These are phyloP conservation scores for Coprinellus micaceus DNA, from an alignment of 768 basidiomycete genomes.

Conservation along the genomic window DNA sequence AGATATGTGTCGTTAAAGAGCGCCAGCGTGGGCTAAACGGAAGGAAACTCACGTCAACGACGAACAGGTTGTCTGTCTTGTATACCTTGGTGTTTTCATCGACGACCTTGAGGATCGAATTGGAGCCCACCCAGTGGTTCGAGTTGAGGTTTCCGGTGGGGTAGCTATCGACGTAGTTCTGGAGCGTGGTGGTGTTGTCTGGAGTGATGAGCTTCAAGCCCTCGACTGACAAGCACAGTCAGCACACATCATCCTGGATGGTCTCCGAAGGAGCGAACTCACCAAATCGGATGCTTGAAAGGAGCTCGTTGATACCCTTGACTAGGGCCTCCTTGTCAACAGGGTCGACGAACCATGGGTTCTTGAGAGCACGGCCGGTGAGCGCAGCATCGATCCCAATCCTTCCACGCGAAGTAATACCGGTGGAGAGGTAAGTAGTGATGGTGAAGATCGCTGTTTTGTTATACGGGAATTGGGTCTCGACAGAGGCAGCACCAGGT, in stretches of 20 bases:
- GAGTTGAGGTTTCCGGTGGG: slow-evolving; percentile 43
- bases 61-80: slow-evolving; percentile 47
- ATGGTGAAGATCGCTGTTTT: slow-evolving; percentile 51
- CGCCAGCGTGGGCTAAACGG: neutral
- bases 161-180: slow-evolving; percentile 46
- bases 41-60: slow-evolving; percentile 43
- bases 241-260: slow-evolving; percentile 1
- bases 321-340: slow-evolving; percentile 51
- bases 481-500: slow-evolving; percentile 53
- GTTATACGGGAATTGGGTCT: slow-evolving; percentile 50
- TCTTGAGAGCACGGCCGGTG: slow-evolving; percentile 42
- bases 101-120: slow-evolving; percentile 51
- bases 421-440: slow-evolving; percentile 58
- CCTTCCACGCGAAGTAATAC: slow-evolving; percentile 59
- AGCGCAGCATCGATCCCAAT: slow-evolving; percentile 55
- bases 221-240: slow-evolving; percentile 32
- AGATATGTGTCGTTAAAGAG: neutral
- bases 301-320: slow-evolving; percentile 46
- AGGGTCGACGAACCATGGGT: slow-evolving; percentile 59
- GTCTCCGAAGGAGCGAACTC: slow-evolving; percentile 9
- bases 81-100: slow-evolving; percentile 56
- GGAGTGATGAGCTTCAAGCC: slow-evolving; percentile 56
- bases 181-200: slow-evolving; percentile 53
- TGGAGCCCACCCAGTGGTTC: slow-evolving; percentile 64
- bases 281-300: slow-evolving; percentile 38